Evolutionary conservation across 306 rosid species (phyloP).

Genomic region (Hylodesmum podocarpum): DNA sequence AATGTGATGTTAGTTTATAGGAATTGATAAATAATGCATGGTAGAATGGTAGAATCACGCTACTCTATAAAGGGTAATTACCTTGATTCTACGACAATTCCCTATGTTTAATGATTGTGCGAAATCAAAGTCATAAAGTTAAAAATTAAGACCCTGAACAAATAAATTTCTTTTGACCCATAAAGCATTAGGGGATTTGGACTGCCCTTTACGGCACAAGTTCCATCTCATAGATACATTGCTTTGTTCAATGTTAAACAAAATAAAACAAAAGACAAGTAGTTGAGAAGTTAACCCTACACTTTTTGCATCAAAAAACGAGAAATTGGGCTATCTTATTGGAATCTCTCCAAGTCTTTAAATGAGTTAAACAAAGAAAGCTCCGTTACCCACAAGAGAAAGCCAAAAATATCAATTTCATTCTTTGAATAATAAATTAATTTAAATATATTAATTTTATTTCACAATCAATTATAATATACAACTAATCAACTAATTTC

Average conservation of each 20-base stretch:
- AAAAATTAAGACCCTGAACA: background rate
- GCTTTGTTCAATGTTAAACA: slow-evolving; percentile 34
- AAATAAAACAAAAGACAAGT: background rate
- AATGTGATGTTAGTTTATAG: background rate
- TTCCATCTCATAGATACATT: slow-evolving; percentile 2
- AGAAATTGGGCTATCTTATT: slow-evolving; percentile 29
- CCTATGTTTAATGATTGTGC: background rate
- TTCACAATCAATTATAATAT: too few species aligned
- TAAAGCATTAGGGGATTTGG: background rate
- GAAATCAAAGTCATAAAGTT: background rate
- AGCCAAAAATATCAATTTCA: background rate
- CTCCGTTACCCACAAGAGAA: background rate
- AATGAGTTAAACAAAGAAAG: background rate
- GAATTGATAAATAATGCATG: background rate
- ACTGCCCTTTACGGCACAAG: slow-evolving; percentile 9
- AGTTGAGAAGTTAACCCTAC: slow-evolving; percentile 33
- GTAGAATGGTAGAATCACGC: background rate
- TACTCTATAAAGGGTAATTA: background rate
- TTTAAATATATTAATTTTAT: too few species aligned
- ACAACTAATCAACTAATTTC: too few species aligned
- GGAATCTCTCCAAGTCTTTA: slow-evolving; percentile 13
- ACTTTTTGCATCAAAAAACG: slow-evolving; percentile 37
- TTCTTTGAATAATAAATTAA: too few species aligned
- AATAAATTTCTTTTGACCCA: background rate
- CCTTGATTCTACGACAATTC: background rate